Base-by-base conservation (phyloP, 148 eudicot species). In the Fagopyrum esculentum region DNA sequence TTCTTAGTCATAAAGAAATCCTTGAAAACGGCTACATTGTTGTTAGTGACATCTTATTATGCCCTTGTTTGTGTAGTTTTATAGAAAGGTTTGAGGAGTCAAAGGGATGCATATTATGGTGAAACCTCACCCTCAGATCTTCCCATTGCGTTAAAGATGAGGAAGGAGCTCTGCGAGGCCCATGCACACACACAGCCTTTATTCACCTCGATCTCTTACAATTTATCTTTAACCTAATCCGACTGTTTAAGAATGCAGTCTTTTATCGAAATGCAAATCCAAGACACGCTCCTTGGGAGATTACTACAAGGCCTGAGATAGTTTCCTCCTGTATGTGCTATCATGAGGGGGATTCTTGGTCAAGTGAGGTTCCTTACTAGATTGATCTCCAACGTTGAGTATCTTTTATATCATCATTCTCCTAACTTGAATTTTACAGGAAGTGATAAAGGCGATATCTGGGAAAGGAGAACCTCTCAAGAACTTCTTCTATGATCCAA, bases 361-460 rank as follows among this genome's bases (percentile, higher is more conserved):
- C 99, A 95, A 97, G 99, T 92, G 78, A 84, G 5, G 47, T n/a
- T 6, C 50, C 6, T 30, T 35, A 29, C 2, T 30, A 5, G 9
- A 75, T 22, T 22, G 26, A 22, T 22, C 26, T 22, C 26, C 26
- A 22, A 22, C 26, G 26, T 22, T 22, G 26, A 22, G 26, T 22
- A 22, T 22, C 26, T 22, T 22, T 22, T 22, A 22, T 22, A 22
- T 22, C 26, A 22, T 22, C 26, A 22, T 22, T 22, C 26, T 22
- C 26, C 26, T 22, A 22, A 22, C 26, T 22, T 22, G 26, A 16
- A 1, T 11, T 57, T 10, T 78, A 15, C 77, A 95, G 99, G 99
- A 95, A 85, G 99, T 95, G 71, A 95, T 95, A 15, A 95, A 95
- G 80, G 97, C 97, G 45, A 86, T 95, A 85, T 95, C 98, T 68